Percentiles rank a stretch among this genome's conserved stretches.
Evolutionary conservation across 345 rosid genomes (phyloP).

Genomic region (Salix caprea): DNA sequence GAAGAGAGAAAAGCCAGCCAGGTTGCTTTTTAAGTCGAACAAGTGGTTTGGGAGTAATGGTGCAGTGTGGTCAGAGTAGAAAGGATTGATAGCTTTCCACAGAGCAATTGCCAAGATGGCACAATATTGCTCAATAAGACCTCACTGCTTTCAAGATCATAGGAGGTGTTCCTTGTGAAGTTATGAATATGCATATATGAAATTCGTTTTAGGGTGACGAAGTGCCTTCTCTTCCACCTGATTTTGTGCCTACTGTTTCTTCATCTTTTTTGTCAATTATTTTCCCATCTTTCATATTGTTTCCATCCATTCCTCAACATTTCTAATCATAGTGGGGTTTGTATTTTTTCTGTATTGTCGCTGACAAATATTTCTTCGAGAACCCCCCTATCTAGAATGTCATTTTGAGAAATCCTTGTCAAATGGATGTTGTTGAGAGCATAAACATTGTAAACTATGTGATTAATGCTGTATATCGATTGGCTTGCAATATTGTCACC

Average conservation of each 20-base stretch:
- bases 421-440: not conserved
- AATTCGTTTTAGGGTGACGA: not conserved
- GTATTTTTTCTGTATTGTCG: not conserved
- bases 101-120: not conserved
- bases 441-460: too few species aligned
- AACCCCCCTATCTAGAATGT: too few species aligned
- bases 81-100: not conserved
- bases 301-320: not conserved
- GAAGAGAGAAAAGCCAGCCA: not conserved
- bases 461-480: not conserved
- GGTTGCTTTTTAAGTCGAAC: not conserved
- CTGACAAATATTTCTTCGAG: not conserved
- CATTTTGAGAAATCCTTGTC: not conserved
- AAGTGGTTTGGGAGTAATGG: not conserved
- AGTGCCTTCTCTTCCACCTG: not conserved
- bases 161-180: not conserved
- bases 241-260: not conserved
- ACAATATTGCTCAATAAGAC: not conserved
- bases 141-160: slow-evolving; percentile 1
- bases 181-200: not conserved
- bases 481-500: not conserved
- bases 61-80: not conserved
- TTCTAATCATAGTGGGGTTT: not conserved
- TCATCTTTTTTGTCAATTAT: not conserved
- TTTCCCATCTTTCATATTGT: too few species aligned